phyloP scores from a whole-genome alignment of 2,329 filamentous ascomycete genomes.

The Magnaporthales sp. region DNA sequence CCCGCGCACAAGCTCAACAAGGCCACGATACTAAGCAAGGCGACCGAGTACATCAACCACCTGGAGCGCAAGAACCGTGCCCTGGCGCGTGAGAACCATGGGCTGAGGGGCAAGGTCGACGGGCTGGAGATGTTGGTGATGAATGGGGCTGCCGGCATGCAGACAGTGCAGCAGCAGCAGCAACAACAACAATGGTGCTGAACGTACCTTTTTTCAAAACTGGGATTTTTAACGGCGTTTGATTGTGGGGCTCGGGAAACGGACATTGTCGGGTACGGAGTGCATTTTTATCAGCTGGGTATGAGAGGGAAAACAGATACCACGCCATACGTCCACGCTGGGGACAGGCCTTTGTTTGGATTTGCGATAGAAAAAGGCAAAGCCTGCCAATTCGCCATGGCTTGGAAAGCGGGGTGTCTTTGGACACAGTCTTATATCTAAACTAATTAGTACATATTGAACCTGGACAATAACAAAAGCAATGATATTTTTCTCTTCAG shows the following conservation, averaged over 20 bases:
- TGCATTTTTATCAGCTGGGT: not conserved
- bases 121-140: slow-evolving; percentile 23
- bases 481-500: not conserved
- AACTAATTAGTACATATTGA: not conserved
- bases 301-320: not conserved
- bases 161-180: not conserved
- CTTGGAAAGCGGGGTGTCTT: not conserved
- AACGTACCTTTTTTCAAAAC: not conserved
- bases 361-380: not conserved
- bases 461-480: not conserved
- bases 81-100: slow-evolving; percentile 34
- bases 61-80: slow-evolving; percentile 25
- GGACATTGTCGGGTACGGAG: not conserved
- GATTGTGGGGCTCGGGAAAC: not conserved
- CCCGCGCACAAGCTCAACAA: slow-evolving; percentile 34
- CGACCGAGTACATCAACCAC: slow-evolving; percentile 27
- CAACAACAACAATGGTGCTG: not conserved
- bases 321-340: not conserved
- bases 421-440: not conserved
- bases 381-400: not conserved
- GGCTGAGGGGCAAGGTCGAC: slow-evolving; percentile 27
- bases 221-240: not conserved
- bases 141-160: slow-evolving; percentile 12
- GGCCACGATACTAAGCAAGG: slow-evolving; percentile 31
- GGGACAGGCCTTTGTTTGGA: not conserved